Conservation (phyloP, 345 rosid species). For the Excoecaria cochinchinensis region DNA sequence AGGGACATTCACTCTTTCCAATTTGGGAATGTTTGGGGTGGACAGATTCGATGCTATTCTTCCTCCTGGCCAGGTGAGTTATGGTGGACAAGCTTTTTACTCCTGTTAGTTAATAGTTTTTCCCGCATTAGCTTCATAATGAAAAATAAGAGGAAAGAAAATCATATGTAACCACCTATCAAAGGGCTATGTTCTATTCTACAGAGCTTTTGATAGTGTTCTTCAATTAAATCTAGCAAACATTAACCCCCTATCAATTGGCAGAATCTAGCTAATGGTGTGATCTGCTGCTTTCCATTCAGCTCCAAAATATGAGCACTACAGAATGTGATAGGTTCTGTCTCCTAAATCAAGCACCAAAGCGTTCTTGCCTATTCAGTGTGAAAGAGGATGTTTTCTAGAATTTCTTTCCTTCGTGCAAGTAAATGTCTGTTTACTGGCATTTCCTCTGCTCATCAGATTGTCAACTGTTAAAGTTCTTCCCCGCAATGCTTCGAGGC, state of each 20-base stretch:
- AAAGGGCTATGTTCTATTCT: not conserved
- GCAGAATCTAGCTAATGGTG: not conserved
- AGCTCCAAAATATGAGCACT: not conserved
- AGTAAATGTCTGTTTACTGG: not conserved
- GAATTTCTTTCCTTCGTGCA: not conserved
- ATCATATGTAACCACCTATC: not conserved
- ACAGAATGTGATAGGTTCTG: not conserved
- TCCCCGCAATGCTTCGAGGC: not conserved
- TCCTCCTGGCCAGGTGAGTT: conserved; percentile 86
- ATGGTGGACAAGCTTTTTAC: not conserved
- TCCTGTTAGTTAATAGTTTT: not conserved
- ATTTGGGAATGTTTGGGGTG: conserved; percentile 94
- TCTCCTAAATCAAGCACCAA: not conserved
- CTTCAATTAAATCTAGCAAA: not conserved
- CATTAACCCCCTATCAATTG: not conserved
- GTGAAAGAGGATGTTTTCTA: not conserved
- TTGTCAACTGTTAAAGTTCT: not conserved
- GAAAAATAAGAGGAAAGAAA: not conserved
- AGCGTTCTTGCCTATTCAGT: not conserved
- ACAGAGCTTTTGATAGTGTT: not conserved
- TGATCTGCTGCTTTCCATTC: not conserved
- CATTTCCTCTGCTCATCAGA: not conserved
- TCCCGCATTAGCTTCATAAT: not conserved
- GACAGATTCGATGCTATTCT: conserved; percentile 98
- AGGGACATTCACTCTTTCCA: conserved; percentile 95